A percentile compares a stretch with the other conserved stretches of the same genome.
phyloP scores from a whole-genome alignment of 805 yeast genomes.

The Pichia occidentalis region DNA sequence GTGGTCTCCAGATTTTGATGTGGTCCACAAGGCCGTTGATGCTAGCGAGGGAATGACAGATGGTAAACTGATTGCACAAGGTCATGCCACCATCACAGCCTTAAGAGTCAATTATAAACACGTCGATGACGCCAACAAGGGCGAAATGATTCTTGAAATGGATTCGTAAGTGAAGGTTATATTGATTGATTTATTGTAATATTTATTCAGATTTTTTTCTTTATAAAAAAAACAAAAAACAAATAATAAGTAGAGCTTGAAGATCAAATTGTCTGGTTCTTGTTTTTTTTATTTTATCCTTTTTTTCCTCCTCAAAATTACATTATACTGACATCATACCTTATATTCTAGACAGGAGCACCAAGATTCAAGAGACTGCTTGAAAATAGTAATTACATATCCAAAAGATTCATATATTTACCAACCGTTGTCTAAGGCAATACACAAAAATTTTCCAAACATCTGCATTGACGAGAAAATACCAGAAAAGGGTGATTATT shows the following conservation, averaged over 20 bases:
- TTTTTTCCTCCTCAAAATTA: no score
- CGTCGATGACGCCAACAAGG: conserved; percentile 39
- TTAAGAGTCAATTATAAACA: conserved; percentile 64
- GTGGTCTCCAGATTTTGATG: conserved; percentile 81
- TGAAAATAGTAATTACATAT: conserved; percentile 31
- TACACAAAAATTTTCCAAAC: conserved; percentile 19
- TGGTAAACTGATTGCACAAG: conserved; percentile 61
- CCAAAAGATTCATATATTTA: conserved; percentile 36
- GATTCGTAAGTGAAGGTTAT: conserved; percentile 2
- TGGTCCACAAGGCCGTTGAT: conserved; percentile 50
- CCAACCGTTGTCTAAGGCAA: conserved; percentile 36
- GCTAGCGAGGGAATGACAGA: conserved; percentile 48
- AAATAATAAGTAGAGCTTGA: not conserved
- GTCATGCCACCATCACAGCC: conserved; percentile 61
- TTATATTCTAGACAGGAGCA: no score
- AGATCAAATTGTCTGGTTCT: conserved; percentile 2
- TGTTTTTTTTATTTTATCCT: no score
- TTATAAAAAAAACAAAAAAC: not conserved
- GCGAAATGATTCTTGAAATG: conserved; percentile 45
- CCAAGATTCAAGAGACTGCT: no score
- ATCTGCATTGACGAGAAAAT: conserved; percentile 7
- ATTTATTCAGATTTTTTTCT: conserved; percentile 4
- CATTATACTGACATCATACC: no score
- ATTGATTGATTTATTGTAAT: conserved; percentile 1
- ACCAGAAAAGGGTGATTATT: conserved; percentile 21